Percentiles rank a stretch among this genome's conserved stretches.
These are phyloP conservation scores for Ceriops zippeliana DNA, from an alignment of 345 rosid genomes.

Conservation along the genomic window DNA sequence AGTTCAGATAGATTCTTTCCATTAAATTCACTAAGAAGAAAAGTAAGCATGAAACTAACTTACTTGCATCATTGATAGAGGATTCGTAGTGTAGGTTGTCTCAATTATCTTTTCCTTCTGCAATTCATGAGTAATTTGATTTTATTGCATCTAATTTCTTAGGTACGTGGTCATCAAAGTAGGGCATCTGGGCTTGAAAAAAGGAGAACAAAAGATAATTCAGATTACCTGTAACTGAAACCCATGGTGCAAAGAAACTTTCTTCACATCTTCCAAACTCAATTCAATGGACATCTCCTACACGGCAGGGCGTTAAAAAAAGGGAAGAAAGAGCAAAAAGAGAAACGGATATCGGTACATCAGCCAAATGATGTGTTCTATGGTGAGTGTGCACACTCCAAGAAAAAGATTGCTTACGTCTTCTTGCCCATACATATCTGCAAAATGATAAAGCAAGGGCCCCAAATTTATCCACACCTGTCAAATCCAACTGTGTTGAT, in stretches of 20 bases:
- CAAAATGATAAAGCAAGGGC: constrained; percentile 91
- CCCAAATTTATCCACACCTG: constrained; percentile 98
- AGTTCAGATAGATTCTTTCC: too few relatives aligned
- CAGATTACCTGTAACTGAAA: constrained; percentile 59
- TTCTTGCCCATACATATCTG: constrained; percentile 71
- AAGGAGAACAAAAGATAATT: too few relatives aligned
- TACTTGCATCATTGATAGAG: constrained; percentile 93
- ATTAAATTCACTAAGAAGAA: neutral
- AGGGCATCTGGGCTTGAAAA: neutral
- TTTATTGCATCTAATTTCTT: neutral
- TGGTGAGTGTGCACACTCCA: neutral
- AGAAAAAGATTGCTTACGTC: constrained; percentile 54
- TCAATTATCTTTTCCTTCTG: constrained; percentile 78
- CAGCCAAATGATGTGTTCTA: too few relatives aligned
- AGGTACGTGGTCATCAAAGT: neutral
- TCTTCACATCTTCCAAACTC: constrained; percentile 91
- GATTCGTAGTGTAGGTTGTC: constrained; percentile 85
- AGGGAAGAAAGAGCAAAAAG: constrained; percentile 1
- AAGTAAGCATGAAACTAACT: constrained; percentile 23
- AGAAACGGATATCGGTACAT: neutral
- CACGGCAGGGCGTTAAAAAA: neutral
- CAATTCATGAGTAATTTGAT: constrained; percentile 20
- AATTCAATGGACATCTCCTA: constrained; percentile 97
- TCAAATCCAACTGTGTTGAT: constrained; percentile 9
- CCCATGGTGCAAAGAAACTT: constrained; percentile 69